These are phyloP conservation scores for Cryptosporidium sp. DNA, from an alignment of 169 alveolate species.

Conservation along the genomic window DNA sequence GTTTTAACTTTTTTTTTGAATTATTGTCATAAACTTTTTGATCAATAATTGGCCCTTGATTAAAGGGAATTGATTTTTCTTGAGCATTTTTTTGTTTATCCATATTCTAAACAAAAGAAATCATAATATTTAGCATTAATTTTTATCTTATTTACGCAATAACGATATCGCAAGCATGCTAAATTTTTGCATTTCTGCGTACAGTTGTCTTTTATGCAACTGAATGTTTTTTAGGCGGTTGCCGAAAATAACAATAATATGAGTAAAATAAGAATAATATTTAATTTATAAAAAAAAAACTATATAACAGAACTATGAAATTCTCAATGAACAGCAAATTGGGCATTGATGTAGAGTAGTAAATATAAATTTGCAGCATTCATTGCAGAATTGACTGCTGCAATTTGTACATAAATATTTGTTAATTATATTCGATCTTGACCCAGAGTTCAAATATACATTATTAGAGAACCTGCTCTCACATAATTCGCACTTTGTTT, in stretches of 20 bases:
- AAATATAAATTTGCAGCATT: conserved; percentile 54
- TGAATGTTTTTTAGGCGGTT: conserved; percentile 44
- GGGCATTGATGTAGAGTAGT: conserved; percentile 66
- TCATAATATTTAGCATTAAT: conserved; percentile 5
- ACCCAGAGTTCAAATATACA: neutral
- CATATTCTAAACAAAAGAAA: conserved; percentile 39
- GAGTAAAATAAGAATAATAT: neutral
- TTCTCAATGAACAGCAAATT: conserved; percentile 22
- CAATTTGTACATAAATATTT: conserved; percentile 36
- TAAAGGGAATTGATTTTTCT: conserved; percentile 4
- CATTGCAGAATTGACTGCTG: conserved; percentile 19
- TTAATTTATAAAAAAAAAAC: neutral
- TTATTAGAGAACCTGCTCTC: neutral
- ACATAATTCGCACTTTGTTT: conserved; percentile 22
- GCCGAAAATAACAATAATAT: neutral
- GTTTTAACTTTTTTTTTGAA: neutral
- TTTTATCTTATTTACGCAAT: conserved; percentile 16
- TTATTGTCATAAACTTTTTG: neutral
- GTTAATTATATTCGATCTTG: neutral
- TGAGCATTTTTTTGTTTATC: conserved; percentile 7
- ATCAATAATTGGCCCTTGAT: neutral
- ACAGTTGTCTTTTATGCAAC: conserved; percentile 55
- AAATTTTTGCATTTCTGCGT: conserved; percentile 35
- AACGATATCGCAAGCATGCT: conserved; percentile 75
- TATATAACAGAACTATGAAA: neutral